Evolutionary conservation across 371 early-diverging fungal species (phyloP).

Genomic region (Lichtheimia ramosa): DNA sequence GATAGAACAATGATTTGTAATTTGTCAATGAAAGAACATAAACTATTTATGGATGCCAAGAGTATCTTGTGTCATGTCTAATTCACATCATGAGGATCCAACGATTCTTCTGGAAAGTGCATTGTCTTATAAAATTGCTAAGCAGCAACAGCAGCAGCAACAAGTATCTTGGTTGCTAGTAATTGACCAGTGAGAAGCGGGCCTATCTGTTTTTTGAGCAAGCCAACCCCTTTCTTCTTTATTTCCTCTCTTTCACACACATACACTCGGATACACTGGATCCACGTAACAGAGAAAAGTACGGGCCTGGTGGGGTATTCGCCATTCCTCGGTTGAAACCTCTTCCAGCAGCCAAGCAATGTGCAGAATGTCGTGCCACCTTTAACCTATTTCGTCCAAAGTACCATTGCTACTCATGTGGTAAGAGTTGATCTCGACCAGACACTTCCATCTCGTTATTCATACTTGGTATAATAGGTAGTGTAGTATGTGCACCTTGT

Average conservation of each 20-base stretch:
- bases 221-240: neutral
- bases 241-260: neutral
- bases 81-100: no score
- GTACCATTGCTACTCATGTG: constrained; percentile 52
- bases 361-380: constrained; percentile 33
- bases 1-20: no score
- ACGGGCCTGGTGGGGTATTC: constrained; percentile 46
- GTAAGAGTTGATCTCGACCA: constrained; percentile 23
- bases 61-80: no score
- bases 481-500: constrained; percentile 44
- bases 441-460: neutral
- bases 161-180: no score
- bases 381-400: constrained; percentile 47
- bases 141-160: no score
- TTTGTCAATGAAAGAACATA: no score
- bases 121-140: no score
- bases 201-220: no score
- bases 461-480: constrained; percentile 29
- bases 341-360: constrained; percentile 24
- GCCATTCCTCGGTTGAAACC: constrained; percentile 40
- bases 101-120: no score
- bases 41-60: no score
- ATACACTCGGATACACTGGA: neutral
- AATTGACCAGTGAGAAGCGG: no score
- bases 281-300: constrained; percentile 13